Conservation (phyloP, 2,329 filamentous ascomycete genomes). For the Cytospora piceae region DNA sequence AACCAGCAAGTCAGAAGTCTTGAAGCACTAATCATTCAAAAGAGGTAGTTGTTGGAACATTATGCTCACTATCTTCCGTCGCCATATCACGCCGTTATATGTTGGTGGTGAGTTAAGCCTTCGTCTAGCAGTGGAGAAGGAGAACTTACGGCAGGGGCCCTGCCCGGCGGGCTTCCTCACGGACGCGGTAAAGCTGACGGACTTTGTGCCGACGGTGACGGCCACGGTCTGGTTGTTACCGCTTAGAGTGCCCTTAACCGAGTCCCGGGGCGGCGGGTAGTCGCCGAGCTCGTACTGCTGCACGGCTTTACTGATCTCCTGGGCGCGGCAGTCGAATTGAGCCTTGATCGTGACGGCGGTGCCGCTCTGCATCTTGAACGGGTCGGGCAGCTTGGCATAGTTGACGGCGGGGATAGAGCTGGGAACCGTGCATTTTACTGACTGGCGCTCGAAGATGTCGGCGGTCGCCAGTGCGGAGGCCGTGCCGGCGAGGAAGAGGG, state of each 20-base stretch:
- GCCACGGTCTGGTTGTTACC: slow-evolving; percentile 49
- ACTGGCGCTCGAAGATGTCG: slow-evolving; percentile 42
- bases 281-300: slow-evolving; percentile 56
- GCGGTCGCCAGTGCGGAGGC: slow-evolving; percentile 41
- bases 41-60: too few relatives aligned
- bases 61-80: too few relatives aligned
- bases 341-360: slow-evolving; percentile 48
- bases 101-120: too few relatives aligned
- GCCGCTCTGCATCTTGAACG: slow-evolving; percentile 51
- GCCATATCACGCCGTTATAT: too few relatives aligned
- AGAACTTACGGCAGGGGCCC: slow-evolving; percentile 46
- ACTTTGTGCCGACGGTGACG: slow-evolving; percentile 49
- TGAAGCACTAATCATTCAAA: too few relatives aligned
- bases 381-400: slow-evolving; percentile 49
- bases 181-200: slow-evolving; percentile 48
- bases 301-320: slow-evolving; percentile 52
- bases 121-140: too few relatives aligned
- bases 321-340: slow-evolving; percentile 52
- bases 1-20: too few relatives aligned
- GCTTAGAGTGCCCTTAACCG: slow-evolving; percentile 49
- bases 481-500: slow-evolving; percentile 39
- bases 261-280: slow-evolving; percentile 51
- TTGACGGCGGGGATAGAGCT: slow-evolving; percentile 43
- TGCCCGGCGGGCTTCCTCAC: slow-evolving; percentile 49
- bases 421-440: slow-evolving; percentile 40